phyloP scores from a whole-genome alignment of 2,329 filamentous ascomycete species.

The Exophiala sp. region DNA sequence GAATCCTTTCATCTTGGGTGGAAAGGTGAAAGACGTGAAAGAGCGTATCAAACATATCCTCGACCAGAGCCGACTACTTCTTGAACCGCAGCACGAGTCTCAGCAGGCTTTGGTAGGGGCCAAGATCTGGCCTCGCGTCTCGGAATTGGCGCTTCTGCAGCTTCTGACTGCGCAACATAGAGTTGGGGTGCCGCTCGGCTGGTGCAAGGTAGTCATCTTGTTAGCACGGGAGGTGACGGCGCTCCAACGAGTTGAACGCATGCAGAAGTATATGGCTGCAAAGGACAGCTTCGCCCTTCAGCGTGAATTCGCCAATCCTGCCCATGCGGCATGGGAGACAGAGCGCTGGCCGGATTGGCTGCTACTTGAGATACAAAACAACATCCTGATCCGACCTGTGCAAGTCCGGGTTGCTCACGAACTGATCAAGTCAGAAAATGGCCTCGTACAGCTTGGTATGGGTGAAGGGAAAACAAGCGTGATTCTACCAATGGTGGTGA shows the following conservation, averaged over 20 bases:
- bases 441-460: conserved; percentile 64
- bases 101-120: conserved; percentile 3
- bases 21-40: conserved; percentile 4
- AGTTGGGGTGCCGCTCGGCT: conserved; percentile 8
- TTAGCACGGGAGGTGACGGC: conserved; percentile 31
- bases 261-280: conserved; percentile 22
- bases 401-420: conserved; percentile 53
- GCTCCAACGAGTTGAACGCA: conserved; percentile 31
- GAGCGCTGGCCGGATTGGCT: conserved; percentile 53
- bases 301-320: conserved; percentile 44
- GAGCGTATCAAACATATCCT: conserved; percentile 5
- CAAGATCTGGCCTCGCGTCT: conserved; percentile 26
- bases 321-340: conserved; percentile 53
- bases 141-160: conserved; percentile 25
- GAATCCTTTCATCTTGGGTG: neutral
- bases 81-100: conserved; percentile 1
- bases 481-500: conserved; percentile 60
- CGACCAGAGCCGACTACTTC: neutral
- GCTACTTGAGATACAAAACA: conserved; percentile 59
- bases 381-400: conserved; percentile 54
- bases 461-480: conserved; percentile 65
- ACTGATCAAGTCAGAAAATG: conserved; percentile 52
- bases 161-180: conserved; percentile 27
- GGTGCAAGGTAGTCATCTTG: conserved; percentile 26
- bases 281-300: conserved; percentile 24